These are phyloP conservation scores for Colletotrichum aenigma DNA, from an alignment of 2,329 filamentous ascomycete species.

Conservation along the genomic window DNA sequence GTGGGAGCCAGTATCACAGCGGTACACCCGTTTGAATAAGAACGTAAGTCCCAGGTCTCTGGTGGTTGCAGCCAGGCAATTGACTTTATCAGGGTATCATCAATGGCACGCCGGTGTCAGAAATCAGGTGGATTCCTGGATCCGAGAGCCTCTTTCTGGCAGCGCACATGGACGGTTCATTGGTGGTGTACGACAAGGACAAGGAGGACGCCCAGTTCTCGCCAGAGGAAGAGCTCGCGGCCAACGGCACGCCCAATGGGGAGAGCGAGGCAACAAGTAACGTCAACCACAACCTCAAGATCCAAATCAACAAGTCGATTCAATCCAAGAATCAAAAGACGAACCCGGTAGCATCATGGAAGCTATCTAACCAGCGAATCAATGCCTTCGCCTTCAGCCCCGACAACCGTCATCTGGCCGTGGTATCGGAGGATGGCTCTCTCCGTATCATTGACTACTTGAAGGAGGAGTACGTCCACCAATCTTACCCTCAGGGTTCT, in stretches of 20 bases:
- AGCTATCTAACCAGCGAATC: slow-evolving; percentile 86
- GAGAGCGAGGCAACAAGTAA: slow-evolving; percentile 33
- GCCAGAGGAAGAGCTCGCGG: slow-evolving; percentile 63
- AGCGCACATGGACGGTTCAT: slow-evolving; percentile 86
- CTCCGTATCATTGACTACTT: slow-evolving; percentile 91
- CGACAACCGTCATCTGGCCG: slow-evolving; percentile 83
- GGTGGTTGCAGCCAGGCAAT: neutral
- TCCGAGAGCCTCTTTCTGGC: slow-evolving; percentile 94
- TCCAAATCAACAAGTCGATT: slow-evolving; percentile 88
- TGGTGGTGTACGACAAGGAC: slow-evolving; percentile 97
- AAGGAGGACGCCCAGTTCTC: slow-evolving; percentile 86
- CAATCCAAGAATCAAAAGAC: slow-evolving; percentile 91
- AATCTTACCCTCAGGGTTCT: neutral
- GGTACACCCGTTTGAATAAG: slow-evolving; percentile 95
- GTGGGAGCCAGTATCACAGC: slow-evolving; percentile 97
- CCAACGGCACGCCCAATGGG: slow-evolving; percentile 37
- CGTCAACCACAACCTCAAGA: slow-evolving; percentile 46
- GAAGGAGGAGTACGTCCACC: slow-evolving; percentile 74
- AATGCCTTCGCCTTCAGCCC: slow-evolving; percentile 94
- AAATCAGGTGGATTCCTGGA: slow-evolving; percentile 92
- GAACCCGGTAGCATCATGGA: slow-evolving; percentile 93
- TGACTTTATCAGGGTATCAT: slow-evolving; percentile 71
- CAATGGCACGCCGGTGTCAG: slow-evolving; percentile 81
- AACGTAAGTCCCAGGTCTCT: slow-evolving; percentile 62
- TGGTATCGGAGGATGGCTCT: slow-evolving; percentile 90